These are phyloP conservation scores for Sicyos baderoa DNA, from an alignment of 306 rosid genomes.

Conservation along the genomic window DNA sequence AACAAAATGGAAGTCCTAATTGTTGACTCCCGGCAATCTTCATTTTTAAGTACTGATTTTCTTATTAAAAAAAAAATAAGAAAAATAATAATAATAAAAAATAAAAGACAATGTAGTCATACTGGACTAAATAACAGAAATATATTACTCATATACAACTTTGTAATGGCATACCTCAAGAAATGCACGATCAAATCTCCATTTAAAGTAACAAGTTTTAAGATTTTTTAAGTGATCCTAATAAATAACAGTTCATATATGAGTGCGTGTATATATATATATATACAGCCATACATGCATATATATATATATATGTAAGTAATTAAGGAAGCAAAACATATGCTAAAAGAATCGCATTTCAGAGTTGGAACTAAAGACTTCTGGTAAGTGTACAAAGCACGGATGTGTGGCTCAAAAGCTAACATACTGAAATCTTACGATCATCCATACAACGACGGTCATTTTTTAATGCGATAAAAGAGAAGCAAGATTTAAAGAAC, in stretches of 20 bases:
- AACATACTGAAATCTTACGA: background rate
- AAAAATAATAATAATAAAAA: too few species aligned
- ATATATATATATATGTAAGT: background rate
- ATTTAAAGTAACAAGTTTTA: too few species aligned
- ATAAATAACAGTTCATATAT: too few species aligned
- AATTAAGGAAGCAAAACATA: background rate
- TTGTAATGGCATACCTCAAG: background rate
- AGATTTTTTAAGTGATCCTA: too few species aligned
- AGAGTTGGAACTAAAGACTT: background rate
- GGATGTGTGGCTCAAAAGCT: background rate
- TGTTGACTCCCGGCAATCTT: too few species aligned
- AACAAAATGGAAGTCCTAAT: too few species aligned
- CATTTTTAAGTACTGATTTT: too few species aligned
- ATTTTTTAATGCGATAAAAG: background rate
- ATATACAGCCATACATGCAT: too few species aligned
- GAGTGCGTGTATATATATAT: too few species aligned
- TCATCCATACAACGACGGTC: background rate
- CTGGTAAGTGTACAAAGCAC: background rate
- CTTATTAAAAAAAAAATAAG: too few species aligned
- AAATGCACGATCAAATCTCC: background rate
- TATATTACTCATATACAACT: background rate
- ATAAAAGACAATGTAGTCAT: too few species aligned
- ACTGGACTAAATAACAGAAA: too few species aligned
- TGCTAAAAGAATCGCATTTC: background rate
- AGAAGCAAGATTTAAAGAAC: background rate